phyloP scores from a whole-genome alignment of 495 filamentous ascomycete species.

The Hypoxylon cercidicola region DNA sequence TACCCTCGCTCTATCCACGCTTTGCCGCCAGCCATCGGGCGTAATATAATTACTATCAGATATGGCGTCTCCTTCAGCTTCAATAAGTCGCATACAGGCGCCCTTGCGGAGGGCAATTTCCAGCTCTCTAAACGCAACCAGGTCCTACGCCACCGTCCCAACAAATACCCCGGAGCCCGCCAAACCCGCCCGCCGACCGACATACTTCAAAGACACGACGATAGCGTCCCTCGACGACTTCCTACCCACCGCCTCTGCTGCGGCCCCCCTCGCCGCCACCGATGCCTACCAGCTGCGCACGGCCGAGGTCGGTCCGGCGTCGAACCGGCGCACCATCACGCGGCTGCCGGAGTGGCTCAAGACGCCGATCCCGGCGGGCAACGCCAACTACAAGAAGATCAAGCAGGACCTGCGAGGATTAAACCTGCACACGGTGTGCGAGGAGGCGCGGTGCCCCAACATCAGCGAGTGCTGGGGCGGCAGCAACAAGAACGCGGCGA shows the following conservation, averaged over 20 bases:
- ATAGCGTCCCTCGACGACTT: slow-evolving; percentile 91
- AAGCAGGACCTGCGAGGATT: slow-evolving; percentile 92
- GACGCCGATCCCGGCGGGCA: slow-evolving; percentile 84
- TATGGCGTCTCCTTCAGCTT: slow-evolving; percentile 40
- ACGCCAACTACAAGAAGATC: slow-evolving; percentile 87
- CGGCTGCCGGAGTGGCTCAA: slow-evolving; percentile 95
- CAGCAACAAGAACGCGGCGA: slow-evolving; percentile 84
- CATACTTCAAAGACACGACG: slow-evolving; percentile 84
- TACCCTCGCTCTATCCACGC: not conserved
- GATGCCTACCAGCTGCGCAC: slow-evolving; percentile 75
- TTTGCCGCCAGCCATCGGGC: not conserved
- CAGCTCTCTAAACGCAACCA: slow-evolving; percentile 17
- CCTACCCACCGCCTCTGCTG: slow-evolving; percentile 57
- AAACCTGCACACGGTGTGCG: slow-evolving; percentile 93
- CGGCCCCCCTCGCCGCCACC: slow-evolving; percentile 57
- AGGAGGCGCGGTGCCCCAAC: slow-evolving; percentile 97
- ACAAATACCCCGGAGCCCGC: slow-evolving; percentile 27
- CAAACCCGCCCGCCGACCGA: slow-evolving; percentile 58
- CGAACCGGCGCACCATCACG: slow-evolving; percentile 87
- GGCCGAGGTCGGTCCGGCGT: slow-evolving; percentile 83
- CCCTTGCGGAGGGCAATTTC: slow-evolving; percentile 41
- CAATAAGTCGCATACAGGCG: slow-evolving; percentile 35
- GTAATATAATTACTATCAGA: not conserved
- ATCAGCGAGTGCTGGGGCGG: slow-evolving; percentile 99
- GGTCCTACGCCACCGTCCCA: slow-evolving; percentile 47